Percentiles rank a stretch among this genome's conserved stretches.
These are phyloP conservation scores for Microsporum audouinii DNA, from an alignment of 2,329 filamentous ascomycete genomes.

Conservation along the genomic window DNA sequence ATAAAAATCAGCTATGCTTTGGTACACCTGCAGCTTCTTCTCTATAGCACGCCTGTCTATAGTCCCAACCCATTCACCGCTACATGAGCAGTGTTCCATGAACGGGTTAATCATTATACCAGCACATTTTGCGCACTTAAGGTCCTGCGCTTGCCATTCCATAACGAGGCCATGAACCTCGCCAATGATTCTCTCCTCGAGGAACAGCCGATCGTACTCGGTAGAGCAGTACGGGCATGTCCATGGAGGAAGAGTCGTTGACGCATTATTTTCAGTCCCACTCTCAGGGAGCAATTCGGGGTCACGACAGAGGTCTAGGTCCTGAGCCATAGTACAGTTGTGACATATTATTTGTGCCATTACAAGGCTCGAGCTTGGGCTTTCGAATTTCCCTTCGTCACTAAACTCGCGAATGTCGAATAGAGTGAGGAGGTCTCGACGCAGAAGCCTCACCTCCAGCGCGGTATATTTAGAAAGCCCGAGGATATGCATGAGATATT, in stretches of 20 bases:
- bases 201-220: constrained; percentile 62
- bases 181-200: constrained; percentile 73
- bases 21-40: constrained; percentile 56
- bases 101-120: constrained; percentile 74
- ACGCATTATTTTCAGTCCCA: constrained; percentile 17
- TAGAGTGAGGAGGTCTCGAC: constrained; percentile 76
- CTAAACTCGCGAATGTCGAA: constrained; percentile 95
- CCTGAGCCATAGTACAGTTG: constrained; percentile 77
- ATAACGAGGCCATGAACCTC: constrained; percentile 63
- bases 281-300: constrained; percentile 58
- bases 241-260: constrained; percentile 44
- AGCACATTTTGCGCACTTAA: constrained; percentile 66
- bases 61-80: constrained; percentile 69
- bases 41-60: constrained; percentile 56
- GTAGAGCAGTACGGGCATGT: constrained; percentile 63
- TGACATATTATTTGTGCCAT: constrained; percentile 72
- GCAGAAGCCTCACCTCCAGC: constrained; percentile 73
- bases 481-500: constrained; percentile 83
- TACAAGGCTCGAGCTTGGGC: constrained; percentile 65
- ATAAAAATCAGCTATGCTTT: constrained; percentile 66
- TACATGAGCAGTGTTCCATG: constrained; percentile 92
- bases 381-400: constrained; percentile 73
- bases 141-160: constrained; percentile 79
- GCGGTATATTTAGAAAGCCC: constrained; percentile 82
- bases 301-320: constrained; percentile 87